A percentile compares a stretch with the other conserved stretches of the same genome.
Evolutionary conservation across 345 rosid genomes (phyloP).

Genomic region (Cochlearia excelsa): DNA sequence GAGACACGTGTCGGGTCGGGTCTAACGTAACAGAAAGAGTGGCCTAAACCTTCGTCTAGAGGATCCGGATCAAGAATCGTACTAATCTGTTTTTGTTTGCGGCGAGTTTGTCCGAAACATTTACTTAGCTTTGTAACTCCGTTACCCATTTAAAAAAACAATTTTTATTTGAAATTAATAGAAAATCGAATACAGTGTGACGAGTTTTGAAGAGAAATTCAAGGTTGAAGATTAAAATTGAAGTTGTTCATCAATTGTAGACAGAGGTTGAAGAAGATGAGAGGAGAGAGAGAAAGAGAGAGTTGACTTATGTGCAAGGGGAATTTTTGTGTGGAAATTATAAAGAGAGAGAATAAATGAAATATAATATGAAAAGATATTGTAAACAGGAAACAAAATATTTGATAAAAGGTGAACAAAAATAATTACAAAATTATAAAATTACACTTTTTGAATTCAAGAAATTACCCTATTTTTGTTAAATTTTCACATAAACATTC

Average conservation of each 20-base stretch:
- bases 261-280: conserved; percentile 32
- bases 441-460: too few relatives aligned
- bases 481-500: too few relatives aligned
- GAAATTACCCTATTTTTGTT: neutral
- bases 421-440: neutral
- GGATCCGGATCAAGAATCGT: conserved; percentile 49
- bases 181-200: neutral
- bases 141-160: conserved; percentile 61
- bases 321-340: conserved; percentile 33
- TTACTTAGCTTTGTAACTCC: conserved; percentile 61
- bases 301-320: conserved; percentile 57
- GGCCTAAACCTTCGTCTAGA: conserved; percentile 50
- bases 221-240: conserved; percentile 17
- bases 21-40: conserved; percentile 70
- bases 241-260: conserved; percentile 36
- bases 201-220: neutral
- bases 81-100: conserved; percentile 41
- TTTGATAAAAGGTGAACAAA: neutral
- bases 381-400: conserved; percentile 13
- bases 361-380: conserved; percentile 9
- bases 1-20: conserved; percentile 66
- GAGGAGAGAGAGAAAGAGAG: conserved; percentile 36
- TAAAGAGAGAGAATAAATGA: conserved; percentile 26
- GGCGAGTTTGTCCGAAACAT: conserved; percentile 47
- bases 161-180: neutral